Evolutionary conservation across 140 eudicot species (phyloP).

Genomic region (Cichorium intybus): DNA sequence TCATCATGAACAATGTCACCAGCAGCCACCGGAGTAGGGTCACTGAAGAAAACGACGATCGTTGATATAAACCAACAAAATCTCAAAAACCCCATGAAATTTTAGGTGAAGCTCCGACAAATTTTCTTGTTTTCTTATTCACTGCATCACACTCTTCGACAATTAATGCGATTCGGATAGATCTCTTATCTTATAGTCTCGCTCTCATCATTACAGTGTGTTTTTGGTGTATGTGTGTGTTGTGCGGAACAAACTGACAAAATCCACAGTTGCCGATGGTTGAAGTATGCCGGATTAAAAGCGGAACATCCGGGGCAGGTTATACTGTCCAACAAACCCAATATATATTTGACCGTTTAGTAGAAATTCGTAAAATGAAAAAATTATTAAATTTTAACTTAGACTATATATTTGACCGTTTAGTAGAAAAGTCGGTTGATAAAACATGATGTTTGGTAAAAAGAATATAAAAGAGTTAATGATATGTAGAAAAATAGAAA

Average conservation of each 20-base stretch:
- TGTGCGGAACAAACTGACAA: slow-evolving; percentile 7
- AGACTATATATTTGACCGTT: too few relatives aligned
- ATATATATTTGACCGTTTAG: too few relatives aligned
- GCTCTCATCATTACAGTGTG: background rate
- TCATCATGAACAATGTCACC: slow-evolving; percentile 88
- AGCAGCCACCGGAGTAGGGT: slow-evolving; percentile 47
- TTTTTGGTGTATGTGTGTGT: slow-evolving; percentile 7
- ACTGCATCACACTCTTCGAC: slow-evolving; percentile 12
- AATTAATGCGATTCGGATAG: slow-evolving; percentile 1
- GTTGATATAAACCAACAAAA: slow-evolving; percentile 15
- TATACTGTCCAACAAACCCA: background rate
- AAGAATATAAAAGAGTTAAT: too few relatives aligned
- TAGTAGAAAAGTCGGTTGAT: too few relatives aligned
- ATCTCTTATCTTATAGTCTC: slow-evolving; percentile 5
- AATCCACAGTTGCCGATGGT: slow-evolving; percentile 3
- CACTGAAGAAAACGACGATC: slow-evolving; percentile 21
- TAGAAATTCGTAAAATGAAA: too few relatives aligned
- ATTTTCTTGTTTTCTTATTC: background rate
- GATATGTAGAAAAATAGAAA: too few relatives aligned
- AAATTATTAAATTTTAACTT: too few relatives aligned
- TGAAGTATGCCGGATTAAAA: slow-evolving; percentile 15
- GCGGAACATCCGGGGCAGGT: slow-evolving; percentile 23
- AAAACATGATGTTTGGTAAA: too few relatives aligned
- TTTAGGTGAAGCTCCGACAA: slow-evolving; percentile 3
- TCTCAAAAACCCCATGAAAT: slow-evolving; percentile 21